phyloP scores from a whole-genome alignment of 2,329 filamentous ascomycete species.

The Apiospora malaysiana region DNA sequence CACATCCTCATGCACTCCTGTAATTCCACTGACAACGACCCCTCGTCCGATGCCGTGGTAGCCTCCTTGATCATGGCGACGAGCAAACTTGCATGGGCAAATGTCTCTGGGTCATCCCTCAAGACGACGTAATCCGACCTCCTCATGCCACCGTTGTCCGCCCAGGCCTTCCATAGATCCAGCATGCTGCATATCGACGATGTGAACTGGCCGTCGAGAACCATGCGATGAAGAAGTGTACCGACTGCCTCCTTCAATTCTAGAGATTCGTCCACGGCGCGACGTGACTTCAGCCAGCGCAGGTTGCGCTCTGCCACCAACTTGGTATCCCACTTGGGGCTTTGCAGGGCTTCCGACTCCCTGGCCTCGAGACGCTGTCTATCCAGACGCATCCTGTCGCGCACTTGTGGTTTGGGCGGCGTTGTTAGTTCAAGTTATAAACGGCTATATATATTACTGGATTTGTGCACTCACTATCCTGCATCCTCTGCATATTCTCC shows the following conservation, averaged over 20 bases:
- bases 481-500: slow-evolving; percentile 51
- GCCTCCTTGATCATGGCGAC: slow-evolving; percentile 53
- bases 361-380: slow-evolving; percentile 52
- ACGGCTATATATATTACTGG: background rate
- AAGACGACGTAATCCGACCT: slow-evolving; percentile 49
- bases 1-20: slow-evolving; percentile 62
- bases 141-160: slow-evolving; percentile 60
- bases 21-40: slow-evolving; percentile 56
- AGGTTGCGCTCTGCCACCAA: slow-evolving; percentile 53
- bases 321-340: slow-evolving; percentile 57
- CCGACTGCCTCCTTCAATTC: slow-evolving; percentile 50
- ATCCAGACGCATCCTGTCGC: slow-evolving; percentile 46
- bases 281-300: slow-evolving; percentile 47
- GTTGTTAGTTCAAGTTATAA: background rate
- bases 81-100: slow-evolving; percentile 55
- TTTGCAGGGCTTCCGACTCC: slow-evolving; percentile 57
- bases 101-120: slow-evolving; percentile 45
- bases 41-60: slow-evolving; percentile 51
- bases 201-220: slow-evolving; percentile 54
- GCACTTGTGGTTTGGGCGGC: slow-evolving; percentile 40
- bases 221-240: slow-evolving; percentile 56
- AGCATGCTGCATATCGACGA: slow-evolving; percentile 49
- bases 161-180: slow-evolving; percentile 60
- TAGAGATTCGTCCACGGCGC: slow-evolving; percentile 34
- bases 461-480: slow-evolving; percentile 49